phyloP scores from a whole-genome alignment of 768 basidiomycete genomes.

The Gloeostereum incarnatum region DNA sequence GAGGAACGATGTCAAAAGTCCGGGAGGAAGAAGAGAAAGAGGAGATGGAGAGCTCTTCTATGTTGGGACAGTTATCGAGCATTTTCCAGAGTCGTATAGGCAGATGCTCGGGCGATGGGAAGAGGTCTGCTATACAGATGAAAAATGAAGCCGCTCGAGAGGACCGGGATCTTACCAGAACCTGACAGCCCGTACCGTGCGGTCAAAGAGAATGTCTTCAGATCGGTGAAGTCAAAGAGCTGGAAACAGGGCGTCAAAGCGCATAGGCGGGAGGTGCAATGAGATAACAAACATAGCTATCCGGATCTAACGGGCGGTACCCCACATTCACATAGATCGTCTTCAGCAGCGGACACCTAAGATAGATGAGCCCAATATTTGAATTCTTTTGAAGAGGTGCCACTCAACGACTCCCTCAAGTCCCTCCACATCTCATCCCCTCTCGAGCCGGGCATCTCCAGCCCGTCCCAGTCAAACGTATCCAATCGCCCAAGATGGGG shows the following conservation, averaged over 20 bases:
- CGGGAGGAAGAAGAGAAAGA: constrained; percentile 38
- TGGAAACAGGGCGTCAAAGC: constrained; percentile 6
- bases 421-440: constrained; percentile 30
- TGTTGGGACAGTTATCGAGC: constrained; percentile 35
- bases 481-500: constrained; percentile 21
- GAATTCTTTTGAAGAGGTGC: constrained; percentile 1
- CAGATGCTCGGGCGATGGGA: constrained; percentile 27
- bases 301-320: constrained; percentile 19
- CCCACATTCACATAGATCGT: constrained; percentile 38
- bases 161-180: constrained; percentile 16
- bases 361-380: too few species aligned
- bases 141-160: neutral
- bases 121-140: constrained; percentile 21
- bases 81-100: constrained; percentile 37
- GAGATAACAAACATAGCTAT: constrained; percentile 17
- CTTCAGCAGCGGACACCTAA: constrained; percentile 32
- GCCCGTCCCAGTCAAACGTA: constrained; percentile 44
- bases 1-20: constrained; percentile 31
- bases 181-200: constrained; percentile 35
- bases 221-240: constrained; percentile 32
- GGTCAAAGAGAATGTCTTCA: constrained; percentile 36
- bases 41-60: constrained; percentile 40
- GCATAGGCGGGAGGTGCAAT: neutral
- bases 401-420: constrained; percentile 27
- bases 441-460: constrained; percentile 33